Conservation (phyloP, 805 yeast species). For the Kluyveromyces siamensis region DNA sequence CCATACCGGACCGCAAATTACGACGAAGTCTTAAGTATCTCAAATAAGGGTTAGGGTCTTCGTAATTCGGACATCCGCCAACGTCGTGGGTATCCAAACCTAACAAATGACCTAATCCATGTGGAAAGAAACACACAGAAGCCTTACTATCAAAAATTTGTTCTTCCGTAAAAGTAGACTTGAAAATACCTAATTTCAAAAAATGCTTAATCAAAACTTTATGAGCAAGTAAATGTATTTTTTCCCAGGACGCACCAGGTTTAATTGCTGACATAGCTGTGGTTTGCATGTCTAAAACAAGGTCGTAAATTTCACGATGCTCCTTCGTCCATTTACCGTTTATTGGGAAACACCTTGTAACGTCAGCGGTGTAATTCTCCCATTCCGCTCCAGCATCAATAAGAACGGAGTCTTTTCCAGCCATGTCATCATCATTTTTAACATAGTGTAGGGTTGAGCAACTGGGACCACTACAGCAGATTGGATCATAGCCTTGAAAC, state of each 20-base stretch:
- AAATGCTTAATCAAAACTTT: conserved; percentile 63
- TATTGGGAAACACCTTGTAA: conserved; percentile 91
- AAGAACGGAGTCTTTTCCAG: conserved; percentile 54
- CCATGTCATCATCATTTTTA: conserved; percentile 61
- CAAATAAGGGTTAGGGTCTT: conserved; percentile 71
- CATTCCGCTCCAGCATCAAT: conserved; percentile 98
- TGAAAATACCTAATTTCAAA: conserved; percentile 67
- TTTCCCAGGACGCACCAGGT: conserved; percentile 85
- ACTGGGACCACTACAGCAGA: conserved; percentile 87
- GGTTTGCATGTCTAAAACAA: conserved; percentile 76
- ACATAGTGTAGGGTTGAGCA: conserved; percentile 89
- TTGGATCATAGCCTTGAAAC: conserved; percentile 84
- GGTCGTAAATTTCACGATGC: conserved; percentile 69
- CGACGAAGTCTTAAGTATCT: conserved; percentile 77
- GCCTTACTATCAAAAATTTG: conserved; percentile 65
- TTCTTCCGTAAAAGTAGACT: conserved; percentile 41
- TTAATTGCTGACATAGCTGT: conserved; percentile 61
- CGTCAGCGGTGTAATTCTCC: conserved; percentile 87
- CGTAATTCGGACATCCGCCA: conserved; percentile 80
- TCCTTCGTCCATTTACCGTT: conserved; percentile 85
- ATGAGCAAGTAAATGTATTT: conserved; percentile 73
- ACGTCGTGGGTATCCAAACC: conserved; percentile 97
- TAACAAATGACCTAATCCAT: conserved; percentile 87
- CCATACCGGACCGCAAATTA: conserved; percentile 63
- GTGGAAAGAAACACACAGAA: conserved; percentile 82